Conservation (phyloP, 2,329 filamentous ascomycete genomes). For the Colletotrichum costaricense region DNA sequence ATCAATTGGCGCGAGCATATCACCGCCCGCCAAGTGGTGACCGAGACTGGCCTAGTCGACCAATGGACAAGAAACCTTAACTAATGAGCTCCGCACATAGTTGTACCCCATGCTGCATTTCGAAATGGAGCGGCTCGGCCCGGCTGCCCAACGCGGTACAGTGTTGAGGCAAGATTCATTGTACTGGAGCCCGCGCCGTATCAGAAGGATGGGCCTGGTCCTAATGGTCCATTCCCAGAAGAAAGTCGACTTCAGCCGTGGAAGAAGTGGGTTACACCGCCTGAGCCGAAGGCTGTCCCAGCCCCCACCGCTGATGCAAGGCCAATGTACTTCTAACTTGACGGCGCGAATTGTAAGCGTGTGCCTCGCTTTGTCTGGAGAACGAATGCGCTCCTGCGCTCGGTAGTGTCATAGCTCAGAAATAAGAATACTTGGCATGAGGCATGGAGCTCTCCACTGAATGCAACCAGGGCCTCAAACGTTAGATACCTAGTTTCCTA, state of each 20-base stretch:
- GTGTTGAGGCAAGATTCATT: constrained; percentile 2
- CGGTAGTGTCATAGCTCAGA: no score
- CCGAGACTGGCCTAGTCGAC: neutral
- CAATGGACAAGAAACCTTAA: neutral
- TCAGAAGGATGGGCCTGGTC: neutral
- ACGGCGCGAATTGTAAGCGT: neutral
- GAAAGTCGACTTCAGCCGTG: neutral
- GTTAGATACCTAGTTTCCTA: no score
- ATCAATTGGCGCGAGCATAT: neutral
- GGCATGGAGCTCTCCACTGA: no score
- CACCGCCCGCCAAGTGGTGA: neutral
- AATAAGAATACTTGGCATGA: no score
- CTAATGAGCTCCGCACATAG: neutral
- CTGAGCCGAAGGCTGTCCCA: neutral
- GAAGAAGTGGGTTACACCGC: neutral
- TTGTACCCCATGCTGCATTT: constrained; percentile 3
- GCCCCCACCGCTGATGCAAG: neutral
- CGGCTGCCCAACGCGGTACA: neutral
- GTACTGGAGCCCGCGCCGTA: constrained; percentile 4
- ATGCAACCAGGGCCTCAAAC: no score
- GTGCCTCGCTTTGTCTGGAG: no score
- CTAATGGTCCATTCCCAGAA: neutral
- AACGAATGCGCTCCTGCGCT: no score
- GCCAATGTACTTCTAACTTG: neutral
- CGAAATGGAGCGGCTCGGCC: neutral